Base-by-base conservation (phyloP, 768 basidiomycete genomes). In the Artomyces pyxidatus region DNA sequence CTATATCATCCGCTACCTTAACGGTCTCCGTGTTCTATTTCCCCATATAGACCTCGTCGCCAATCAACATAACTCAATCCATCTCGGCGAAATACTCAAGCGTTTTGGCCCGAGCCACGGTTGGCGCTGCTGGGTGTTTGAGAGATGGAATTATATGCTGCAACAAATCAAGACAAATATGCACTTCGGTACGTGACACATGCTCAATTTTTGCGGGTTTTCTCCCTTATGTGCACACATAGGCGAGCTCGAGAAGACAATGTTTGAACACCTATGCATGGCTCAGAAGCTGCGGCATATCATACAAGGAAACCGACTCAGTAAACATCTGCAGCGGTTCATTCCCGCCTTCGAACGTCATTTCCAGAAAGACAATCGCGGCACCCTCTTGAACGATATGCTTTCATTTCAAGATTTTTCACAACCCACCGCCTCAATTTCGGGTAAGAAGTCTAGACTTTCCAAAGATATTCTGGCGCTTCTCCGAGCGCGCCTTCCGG, bases 41-140 rank as follows among this genome's bases (percentile, higher is more conserved):
- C 64, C 63, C 0, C 57, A 58, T 10, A 48, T 54, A 5, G 37
- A 42, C 1, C 47, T 73, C 17, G 50, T 51, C 0, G 63, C 67
- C 1, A 68, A 71, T 35, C 71, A 74, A 6, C 75, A 75, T 50
- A 42, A 70, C 3, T 50, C 68, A 1, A 53, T 76, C 16, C 73
- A 75, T 55, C 53, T 72, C 21, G 52, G 54, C 0, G 48, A 61
- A 3, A 57, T 60, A 19, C 50, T 75, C 3, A 47, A 48, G 1
- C 47, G 55, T 1, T 69, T 68, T 52, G 69, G 71, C 1, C 70
- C 71, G 0, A 59, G 58, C 7, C 70, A 67, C 45, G 56, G 59
- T 6, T 73, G 70, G 68, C 48, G 65, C 14, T 63, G 63, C 27
- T 71, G 63, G 37, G 52, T 65, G 1, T 69, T 69, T 42, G 68